Conservation (phyloP, 202 grass and related monocot genomes). For the Zoysia matrella region DNA sequence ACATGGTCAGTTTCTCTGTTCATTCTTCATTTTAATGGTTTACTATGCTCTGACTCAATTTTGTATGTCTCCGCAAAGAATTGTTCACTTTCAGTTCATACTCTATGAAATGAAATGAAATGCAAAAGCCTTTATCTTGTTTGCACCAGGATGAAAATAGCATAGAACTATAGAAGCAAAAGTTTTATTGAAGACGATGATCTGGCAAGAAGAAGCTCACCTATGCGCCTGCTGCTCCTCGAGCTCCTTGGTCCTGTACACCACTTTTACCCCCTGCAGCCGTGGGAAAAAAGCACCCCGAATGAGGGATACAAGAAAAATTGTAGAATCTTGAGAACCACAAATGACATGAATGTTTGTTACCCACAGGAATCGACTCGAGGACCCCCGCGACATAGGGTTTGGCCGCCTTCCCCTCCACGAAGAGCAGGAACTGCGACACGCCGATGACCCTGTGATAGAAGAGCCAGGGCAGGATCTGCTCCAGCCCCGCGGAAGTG, state of each 20-base stretch:
- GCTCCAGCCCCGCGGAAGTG: constrained; percentile 88
- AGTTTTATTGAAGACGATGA: not conserved
- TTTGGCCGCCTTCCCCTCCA: constrained; percentile 89
- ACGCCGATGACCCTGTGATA: constrained; percentile 95
- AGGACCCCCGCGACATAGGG: constrained; percentile 73
- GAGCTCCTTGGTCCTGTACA: constrained; percentile 84
- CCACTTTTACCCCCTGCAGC: constrained; percentile 80
- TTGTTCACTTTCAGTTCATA: not conserved
- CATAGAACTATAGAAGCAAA: not conserved
- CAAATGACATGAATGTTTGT: not conserved
- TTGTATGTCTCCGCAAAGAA: not conserved
- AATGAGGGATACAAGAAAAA: not conserved
- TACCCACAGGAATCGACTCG: constrained; percentile 78
- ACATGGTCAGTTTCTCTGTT: not conserved
- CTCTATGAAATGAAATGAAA: constrained; percentile 10
- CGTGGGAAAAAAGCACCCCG: not conserved
- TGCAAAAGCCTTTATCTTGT: not conserved
- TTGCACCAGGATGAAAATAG: not conserved
- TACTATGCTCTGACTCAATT: not conserved
- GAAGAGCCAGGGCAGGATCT: constrained; percentile 96
- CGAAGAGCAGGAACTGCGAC: constrained; percentile 85
- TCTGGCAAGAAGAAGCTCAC: constrained; percentile 42
- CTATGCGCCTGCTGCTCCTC: constrained; percentile 85
- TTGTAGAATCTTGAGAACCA: not conserved
- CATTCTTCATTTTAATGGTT: constrained; percentile 6